Evolutionary conservation across 2,329 filamentous ascomycete species (phyloP).

Genomic region (Leptographium flavum): DNA sequence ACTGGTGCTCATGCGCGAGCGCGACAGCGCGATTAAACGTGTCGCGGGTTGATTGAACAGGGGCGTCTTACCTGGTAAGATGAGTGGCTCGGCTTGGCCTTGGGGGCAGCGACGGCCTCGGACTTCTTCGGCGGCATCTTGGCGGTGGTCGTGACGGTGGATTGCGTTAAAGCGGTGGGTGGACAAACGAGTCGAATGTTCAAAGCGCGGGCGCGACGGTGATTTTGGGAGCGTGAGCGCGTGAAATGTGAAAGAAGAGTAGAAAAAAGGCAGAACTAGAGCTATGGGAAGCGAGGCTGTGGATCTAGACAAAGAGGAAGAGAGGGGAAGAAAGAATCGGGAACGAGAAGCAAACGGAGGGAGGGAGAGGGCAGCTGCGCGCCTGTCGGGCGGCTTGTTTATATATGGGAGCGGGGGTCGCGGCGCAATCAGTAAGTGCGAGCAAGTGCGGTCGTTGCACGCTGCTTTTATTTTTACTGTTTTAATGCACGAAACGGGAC

Average conservation of each 20-base stretch:
- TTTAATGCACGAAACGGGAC: too few species aligned
- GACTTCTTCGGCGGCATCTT: conserved; percentile 49
- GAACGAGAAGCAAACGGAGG: conserved; percentile 25
- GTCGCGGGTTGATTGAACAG: neutral
- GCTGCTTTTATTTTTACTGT: conserved; percentile 3
- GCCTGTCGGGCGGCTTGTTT: conserved; percentile 43
- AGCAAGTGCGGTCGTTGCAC: neutral
- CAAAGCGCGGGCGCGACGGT: conserved; percentile 10
- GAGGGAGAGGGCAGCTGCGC: conserved; percentile 27
- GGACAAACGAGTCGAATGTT: neutral
- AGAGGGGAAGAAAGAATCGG: conserved; percentile 4
- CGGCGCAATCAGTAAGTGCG: conserved; percentile 39
- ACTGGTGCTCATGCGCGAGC: neutral
- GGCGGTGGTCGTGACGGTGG: neutral
- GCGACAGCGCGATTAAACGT: neutral
- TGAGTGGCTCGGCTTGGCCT: conserved; percentile 35
- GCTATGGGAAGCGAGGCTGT: neutral
- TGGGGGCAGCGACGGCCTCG: conserved; percentile 26
- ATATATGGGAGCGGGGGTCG: conserved; percentile 41
- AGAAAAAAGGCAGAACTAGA: too few species aligned
- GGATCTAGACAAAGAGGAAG: neutral
- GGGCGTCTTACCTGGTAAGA: conserved; percentile 41
- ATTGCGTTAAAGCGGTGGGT: neutral
- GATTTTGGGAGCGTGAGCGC: conserved; percentile 5
- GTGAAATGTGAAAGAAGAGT: neutral